phyloP scores from a whole-genome alignment of 805 yeast species.

The Saccharomyces jurei region DNA sequence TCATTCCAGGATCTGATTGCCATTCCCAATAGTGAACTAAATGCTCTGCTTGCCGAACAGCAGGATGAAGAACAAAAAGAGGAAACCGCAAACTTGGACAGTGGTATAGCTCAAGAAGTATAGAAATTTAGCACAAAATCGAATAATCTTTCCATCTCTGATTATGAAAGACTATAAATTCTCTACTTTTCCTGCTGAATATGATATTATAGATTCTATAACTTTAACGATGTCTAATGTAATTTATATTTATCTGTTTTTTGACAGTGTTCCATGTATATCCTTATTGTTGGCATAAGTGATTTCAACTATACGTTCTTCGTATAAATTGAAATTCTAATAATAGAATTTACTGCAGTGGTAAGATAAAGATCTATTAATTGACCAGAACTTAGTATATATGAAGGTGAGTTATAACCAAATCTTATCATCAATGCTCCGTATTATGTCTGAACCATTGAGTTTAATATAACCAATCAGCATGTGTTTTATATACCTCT shows the following conservation, averaged over 20 bases:
- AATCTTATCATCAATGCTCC: no score
- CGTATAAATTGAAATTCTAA: no score
- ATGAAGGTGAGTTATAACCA: no score
- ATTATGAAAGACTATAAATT: background rate
- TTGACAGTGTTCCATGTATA: background rate
- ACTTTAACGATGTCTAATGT: background rate
- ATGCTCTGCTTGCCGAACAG: constrained; percentile 30
- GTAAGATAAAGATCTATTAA: no score
- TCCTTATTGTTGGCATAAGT: no score
- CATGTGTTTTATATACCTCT: no score
- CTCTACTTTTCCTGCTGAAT: background rate
- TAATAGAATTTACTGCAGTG: no score
- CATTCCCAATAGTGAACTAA: constrained; percentile 31
- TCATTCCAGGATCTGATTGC: constrained; percentile 43
- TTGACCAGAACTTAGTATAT: no score
- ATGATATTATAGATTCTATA: background rate
- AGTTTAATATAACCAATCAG: no score
- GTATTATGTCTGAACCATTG: no score
- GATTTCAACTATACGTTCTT: no score
- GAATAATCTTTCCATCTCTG: background rate
- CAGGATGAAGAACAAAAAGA: constrained; percentile 3
- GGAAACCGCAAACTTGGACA: background rate
- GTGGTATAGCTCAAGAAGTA: background rate
- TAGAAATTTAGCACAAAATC: background rate
- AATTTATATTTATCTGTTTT: background rate